phyloP scores from a whole-genome alignment of 1,284 basidiomycete species.

The Marasmius sp. region DNA sequence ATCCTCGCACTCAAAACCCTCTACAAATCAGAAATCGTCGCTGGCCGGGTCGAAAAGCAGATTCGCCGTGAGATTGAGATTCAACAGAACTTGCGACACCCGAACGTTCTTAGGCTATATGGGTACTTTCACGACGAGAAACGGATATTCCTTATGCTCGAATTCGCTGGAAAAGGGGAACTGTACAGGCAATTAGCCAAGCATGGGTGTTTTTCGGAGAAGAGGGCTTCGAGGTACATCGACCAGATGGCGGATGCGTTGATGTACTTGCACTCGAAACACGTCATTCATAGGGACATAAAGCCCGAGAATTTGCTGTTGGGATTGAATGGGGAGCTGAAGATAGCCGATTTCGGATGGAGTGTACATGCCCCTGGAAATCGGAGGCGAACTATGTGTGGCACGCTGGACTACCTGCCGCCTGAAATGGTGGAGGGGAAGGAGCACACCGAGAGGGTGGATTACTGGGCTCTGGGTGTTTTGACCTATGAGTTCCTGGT shows the following conservation, averaged over 20 bases:
- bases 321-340: slow-evolving; percentile 94
- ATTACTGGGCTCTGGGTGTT: slow-evolving; percentile 98
- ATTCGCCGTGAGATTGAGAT: slow-evolving; percentile 98
- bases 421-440: slow-evolving; percentile 98
- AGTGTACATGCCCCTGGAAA: slow-evolving; percentile 96
- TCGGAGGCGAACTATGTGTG: slow-evolving; percentile 87
- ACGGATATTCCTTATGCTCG: slow-evolving; percentile 67
- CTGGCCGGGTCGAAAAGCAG: slow-evolving; percentile 83
- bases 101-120: slow-evolving; percentile 86
- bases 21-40: slow-evolving; percentile 67
- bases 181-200: slow-evolving; percentile 92
- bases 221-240: slow-evolving; percentile 66
- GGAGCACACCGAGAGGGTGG: slow-evolving; percentile 87
- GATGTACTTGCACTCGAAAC: slow-evolving; percentile 90
- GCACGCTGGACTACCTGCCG: slow-evolving; percentile 95
- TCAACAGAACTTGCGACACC: slow-evolving; percentile 93
- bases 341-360: slow-evolving; percentile 99
- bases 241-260: slow-evolving; percentile 99
- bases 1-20: slow-evolving; percentile 97
- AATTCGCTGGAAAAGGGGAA: slow-evolving; percentile 70
- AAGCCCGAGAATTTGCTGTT: slow-evolving; percentile 98
- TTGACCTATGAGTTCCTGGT: slow-evolving; percentile 94
- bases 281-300: slow-evolving; percentile 99
- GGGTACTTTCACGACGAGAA: slow-evolving; percentile 71
- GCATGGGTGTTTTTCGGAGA: slow-evolving; percentile 36